Evolutionary conservation across 306 rosid genomes (phyloP).

Genomic region (Inga leiocalycina): DNA sequence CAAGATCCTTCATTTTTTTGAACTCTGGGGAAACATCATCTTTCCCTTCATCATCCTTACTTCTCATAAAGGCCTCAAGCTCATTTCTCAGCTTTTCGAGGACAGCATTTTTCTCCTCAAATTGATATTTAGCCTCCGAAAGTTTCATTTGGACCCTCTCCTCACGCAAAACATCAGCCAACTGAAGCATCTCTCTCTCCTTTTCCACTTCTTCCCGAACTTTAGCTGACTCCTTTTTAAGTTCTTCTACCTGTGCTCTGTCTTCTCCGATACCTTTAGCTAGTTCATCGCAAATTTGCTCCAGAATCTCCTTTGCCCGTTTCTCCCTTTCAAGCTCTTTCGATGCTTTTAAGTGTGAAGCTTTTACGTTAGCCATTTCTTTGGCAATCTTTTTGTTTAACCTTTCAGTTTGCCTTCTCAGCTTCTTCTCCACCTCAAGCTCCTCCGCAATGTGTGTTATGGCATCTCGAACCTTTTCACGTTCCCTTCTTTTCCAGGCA

Average conservation of each 20-base stretch:
- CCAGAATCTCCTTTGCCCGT: conserved; percentile 81
- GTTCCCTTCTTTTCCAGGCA: conserved; percentile 71
- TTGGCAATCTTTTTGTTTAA: conserved; percentile 77
- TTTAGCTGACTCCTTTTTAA: conserved; percentile 73
- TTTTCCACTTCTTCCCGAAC: conserved; percentile 80
- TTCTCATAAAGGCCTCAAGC: conserved; percentile 60
- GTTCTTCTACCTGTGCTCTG: conserved; percentile 77
- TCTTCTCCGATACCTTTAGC: conserved; percentile 85
- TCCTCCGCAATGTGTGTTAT: conserved; percentile 59
- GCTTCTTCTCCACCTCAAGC: conserved; percentile 77
- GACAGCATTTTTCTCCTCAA: conserved; percentile 87
- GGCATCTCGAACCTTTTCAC: conserved; percentile 64
- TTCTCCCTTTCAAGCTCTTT: conserved; percentile 82
- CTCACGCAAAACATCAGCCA: conserved; percentile 83
- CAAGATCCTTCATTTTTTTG: conserved; percentile 65
- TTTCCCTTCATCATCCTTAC: conserved; percentile 46
- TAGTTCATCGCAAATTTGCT: conserved; percentile 82
- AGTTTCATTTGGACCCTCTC: conserved; percentile 99
- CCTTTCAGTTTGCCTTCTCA: conserved; percentile 78
- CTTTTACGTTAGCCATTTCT: conserved; percentile 68
- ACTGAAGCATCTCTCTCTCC: conserved; percentile 94
- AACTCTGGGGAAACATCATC: conserved; percentile 46
- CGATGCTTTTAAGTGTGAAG: conserved; percentile 49
- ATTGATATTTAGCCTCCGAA: conserved; percentile 85
- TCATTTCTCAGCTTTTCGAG: conserved; percentile 68